Evolutionary conservation across 2,329 filamentous ascomycete species (phyloP), one percentile per base, ranked within the genome.

Genomic region (Coccinonectria pachysandricola): DNA sequence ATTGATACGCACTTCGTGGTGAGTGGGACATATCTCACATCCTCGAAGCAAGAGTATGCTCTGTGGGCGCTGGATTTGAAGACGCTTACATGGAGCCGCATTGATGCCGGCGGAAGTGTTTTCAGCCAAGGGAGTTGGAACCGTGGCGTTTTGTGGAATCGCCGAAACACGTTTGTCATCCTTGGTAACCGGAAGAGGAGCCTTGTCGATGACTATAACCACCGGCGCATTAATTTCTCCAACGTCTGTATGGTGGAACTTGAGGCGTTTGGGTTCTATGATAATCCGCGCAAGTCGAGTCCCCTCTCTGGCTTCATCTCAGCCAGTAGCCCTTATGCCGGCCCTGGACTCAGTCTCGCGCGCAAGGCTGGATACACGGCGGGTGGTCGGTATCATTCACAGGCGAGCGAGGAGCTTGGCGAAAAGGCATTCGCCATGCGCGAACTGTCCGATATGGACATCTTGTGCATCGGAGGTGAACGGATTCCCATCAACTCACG

Each of bases 51-150:
- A 50, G 91, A 98, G 53, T 98, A 96, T 55, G 88, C 91, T 0
- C 65, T 98, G 2, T 98, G 91, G 91, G 88, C 91, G 3, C 60
- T 98, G 24, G 87, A 98, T 48, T 58, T 98, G 30, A 75, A 79
- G 32, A 91, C 79, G 1, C 60, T 98, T 28, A 91, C 81, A 0
- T 98, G 91, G 91, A 87, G 81, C 29, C 81, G 88, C 7, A 96
- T 98, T 39, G 91, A 98, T 55, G 91, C 87, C 1, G 88, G 87
- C 13, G 87, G 83, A 7, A 87, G 78, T 36, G 87, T 96, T 3
- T 96, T 98, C 53, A 88, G 84, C 46, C 85, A 94, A 51, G 91
- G 91, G 22, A 96, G 88, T 54, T 98, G 91, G 91, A 98, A 98
- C 50, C 71, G 91, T 31, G 91, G 91, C 20, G 74, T 98, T 15